A percentile compares a stretch with the other conserved stretches of the same genome.
phyloP scores from a whole-genome alignment of 768 basidiomycete species.

The Mycena crocata region DNA sequence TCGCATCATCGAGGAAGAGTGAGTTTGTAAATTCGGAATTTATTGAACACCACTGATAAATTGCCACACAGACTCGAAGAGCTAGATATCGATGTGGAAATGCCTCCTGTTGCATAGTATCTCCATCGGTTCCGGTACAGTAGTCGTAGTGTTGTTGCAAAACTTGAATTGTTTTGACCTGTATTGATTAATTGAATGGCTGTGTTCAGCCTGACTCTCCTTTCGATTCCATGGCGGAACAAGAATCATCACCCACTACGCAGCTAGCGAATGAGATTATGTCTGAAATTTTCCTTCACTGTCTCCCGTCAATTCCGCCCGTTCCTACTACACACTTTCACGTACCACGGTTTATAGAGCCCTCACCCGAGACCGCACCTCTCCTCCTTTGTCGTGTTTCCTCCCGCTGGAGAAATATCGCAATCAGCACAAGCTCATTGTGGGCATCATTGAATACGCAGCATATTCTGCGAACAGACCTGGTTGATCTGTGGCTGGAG shows the following conservation, averaged over 20 bases:
- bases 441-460: background rate
- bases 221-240: too few species aligned
- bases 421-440: background rate
- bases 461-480: background rate
- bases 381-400: background rate
- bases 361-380: background rate
- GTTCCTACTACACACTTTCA: background rate
- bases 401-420: background rate
- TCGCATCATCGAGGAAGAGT: slow-evolving; percentile 13
- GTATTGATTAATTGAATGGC: too few species aligned
- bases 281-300: background rate
- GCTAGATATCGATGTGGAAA: background rate
- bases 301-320: background rate
- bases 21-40: background rate
- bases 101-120: too few species aligned
- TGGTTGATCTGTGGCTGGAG: background rate
- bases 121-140: too few species aligned
- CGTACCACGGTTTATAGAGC: background rate
- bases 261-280: background rate
- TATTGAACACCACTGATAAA: background rate
- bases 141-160: too few species aligned
- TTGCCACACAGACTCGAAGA: background rate
- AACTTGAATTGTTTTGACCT: too few species aligned
- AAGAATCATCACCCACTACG: too few species aligned
- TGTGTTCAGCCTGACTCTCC: too few species aligned